A percentile compares a stretch with the other conserved stretches of the same genome.
phyloP scores from a whole-genome alignment of 371 early-diverging fungal genomes.

The Mucor velutinosus region DNA sequence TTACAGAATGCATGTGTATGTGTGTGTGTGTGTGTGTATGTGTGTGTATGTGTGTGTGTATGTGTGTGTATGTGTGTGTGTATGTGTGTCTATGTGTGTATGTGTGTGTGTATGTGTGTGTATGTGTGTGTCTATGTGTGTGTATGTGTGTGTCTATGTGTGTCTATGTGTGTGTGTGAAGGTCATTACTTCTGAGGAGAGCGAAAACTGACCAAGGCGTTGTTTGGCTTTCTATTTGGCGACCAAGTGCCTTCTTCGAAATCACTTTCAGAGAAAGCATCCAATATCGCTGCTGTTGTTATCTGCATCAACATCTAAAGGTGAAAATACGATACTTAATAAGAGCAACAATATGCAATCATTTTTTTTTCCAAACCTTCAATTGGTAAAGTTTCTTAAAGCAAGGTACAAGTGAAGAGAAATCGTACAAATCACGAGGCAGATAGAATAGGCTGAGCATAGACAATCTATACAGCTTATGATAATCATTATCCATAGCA shows the following conservation, averaged over 20 bases:
- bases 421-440: background rate
- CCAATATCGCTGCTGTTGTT: background rate
- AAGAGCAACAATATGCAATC: background rate
- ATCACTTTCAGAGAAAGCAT: background rate
- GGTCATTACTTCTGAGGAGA: background rate
- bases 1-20: too few relatives aligned
- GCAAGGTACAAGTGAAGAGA: background rate
- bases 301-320: background rate
- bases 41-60: background rate
- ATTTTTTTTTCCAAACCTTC: background rate
- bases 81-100: background rate
- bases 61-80: too few relatives aligned
- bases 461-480: background rate
- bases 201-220: background rate
- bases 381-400: background rate
- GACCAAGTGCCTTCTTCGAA: background rate
- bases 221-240: background rate
- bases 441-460: background rate
- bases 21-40: too few relatives aligned
- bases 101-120: too few relatives aligned
- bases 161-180: background rate
- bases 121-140: background rate
- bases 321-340: background rate
- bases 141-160: background rate
- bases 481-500: background rate